Base-by-base conservation (phyloP, 2,329 filamentous ascomycete species). In the Penicillium sp. region DNA sequence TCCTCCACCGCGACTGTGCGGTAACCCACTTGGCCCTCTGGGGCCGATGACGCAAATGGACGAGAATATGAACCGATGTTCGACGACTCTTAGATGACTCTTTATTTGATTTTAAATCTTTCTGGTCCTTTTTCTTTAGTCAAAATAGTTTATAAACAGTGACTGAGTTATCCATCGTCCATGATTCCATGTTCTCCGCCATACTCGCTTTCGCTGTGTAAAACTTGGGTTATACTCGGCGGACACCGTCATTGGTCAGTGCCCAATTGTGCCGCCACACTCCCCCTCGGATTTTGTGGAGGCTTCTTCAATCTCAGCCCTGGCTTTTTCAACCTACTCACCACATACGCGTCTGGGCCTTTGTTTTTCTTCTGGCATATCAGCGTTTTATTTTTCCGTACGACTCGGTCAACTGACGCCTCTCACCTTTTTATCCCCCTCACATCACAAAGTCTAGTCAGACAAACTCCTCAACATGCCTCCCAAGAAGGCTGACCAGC, bases 401-500 rank as follows among this genome's bases (percentile, higher is more conserved):
- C 50, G 50, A 51, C 57, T 55, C 42, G 47, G 44, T 44, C 48
- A 52, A 33, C 49, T 52, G 48, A 60, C 57, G 55, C 60, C 55
- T 62, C 53, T 56, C 50, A 46, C 39, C 44, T 59, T 64, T 58
- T 56, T 44, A 40, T 40, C 39, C 48, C 33, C 44, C 39, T 40
- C 9, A 37, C 24, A 33, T 34, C 36, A 39, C 51, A 42, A 40
- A 42, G 48, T 57, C 56, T 58, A 53, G 55, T 49, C 47, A 51
- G 45, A 54, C 49, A 59, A 60, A 56, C 62, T 45, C 62, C 68
- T 61, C 72, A 74, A 65, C 62, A 81, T 81, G 78, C 70, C 78
- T 60, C 78, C 78, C 54, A 79, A 77, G 62, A 79, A 78, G 62
- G 64, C 63, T 42, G 70, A 76, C 24, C 69, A 74, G 68, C 69